These are phyloP conservation scores for Kodamaea sp. DNA, from an alignment of 1,139 yeast species.

Conservation along the genomic window DNA sequence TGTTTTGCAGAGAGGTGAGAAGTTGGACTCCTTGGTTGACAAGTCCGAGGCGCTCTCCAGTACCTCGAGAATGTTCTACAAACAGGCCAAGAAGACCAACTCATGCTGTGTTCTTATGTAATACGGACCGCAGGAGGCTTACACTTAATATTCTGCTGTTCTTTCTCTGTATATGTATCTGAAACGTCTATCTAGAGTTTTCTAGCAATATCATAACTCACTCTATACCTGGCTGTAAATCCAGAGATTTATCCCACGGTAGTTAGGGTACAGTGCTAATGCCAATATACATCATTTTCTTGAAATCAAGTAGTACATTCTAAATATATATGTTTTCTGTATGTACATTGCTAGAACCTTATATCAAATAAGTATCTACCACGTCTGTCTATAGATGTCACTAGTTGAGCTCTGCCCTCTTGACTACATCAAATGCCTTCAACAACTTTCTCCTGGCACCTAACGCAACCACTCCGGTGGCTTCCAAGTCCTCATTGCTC, in stretches of 20 bases:
- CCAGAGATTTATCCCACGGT: no score
- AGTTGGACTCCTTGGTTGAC: constrained; percentile 89
- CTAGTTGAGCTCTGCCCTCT: constrained; percentile 18
- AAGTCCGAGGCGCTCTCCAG: constrained; percentile 91
- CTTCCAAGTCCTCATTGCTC: constrained; percentile 68
- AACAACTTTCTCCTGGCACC: constrained; percentile 93
- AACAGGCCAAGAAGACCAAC: constrained; percentile 96
- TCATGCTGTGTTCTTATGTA: constrained; percentile 88
- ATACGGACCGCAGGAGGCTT: constrained; percentile 10
- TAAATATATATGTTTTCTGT: constrained; percentile 1
- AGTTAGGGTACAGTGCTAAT: no score
- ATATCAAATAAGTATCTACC: constrained; percentile 12
- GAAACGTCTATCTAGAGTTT: no score
- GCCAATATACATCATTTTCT: no score
- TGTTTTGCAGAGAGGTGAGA: constrained; percentile 94
- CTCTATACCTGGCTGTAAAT: no score
- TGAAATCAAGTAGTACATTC: no score
- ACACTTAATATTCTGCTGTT: no score
- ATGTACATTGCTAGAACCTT: constrained; percentile 3
- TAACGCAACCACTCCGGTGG: constrained; percentile 84
- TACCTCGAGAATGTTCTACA: constrained; percentile 90
- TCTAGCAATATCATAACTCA: no score
- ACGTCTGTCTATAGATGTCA: no score
- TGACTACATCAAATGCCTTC: constrained; percentile 86
- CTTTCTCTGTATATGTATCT: no score